phyloP scores from a whole-genome alignment of 169 alveolate species.

The Cryptosporidium tyzzeri region DNA sequence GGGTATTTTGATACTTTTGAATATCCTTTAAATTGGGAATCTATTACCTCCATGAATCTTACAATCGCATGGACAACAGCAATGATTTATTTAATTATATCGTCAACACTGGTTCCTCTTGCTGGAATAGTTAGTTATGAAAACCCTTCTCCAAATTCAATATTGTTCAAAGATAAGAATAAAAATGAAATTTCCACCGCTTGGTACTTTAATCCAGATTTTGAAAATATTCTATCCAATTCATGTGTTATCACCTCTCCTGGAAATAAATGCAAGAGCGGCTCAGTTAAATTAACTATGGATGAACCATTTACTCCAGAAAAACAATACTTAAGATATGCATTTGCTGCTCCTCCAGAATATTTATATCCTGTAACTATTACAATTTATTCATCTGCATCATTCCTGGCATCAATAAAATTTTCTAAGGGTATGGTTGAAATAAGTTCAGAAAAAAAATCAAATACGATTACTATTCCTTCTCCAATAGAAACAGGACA shows the following conservation, averaged over 20 bases:
- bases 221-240: slow-evolving; percentile 55
- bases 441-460: slow-evolving; percentile 10
- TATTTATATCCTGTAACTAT: slow-evolving; percentile 42
- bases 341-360: slow-evolving; percentile 64
- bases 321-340: slow-evolving; percentile 51
- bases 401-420: slow-evolving; percentile 34
- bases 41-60: slow-evolving; percentile 46
- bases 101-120: slow-evolving; percentile 53
- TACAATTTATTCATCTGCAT: slow-evolving; percentile 56
- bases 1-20: slow-evolving; percentile 66
- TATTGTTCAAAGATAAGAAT: not conserved
- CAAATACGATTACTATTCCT: slow-evolving; percentile 26
- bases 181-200: slow-evolving; percentile 29
- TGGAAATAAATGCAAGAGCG: slow-evolving; percentile 62
- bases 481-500: slow-evolving; percentile 34
- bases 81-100: slow-evolving; percentile 56
- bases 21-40: slow-evolving; percentile 70
- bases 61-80: slow-evolving; percentile 69
- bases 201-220: slow-evolving; percentile 25
- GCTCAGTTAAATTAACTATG: not conserved
- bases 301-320: slow-evolving; percentile 42
- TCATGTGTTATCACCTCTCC: slow-evolving; percentile 23
- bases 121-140: slow-evolving; percentile 25
- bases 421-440: slow-evolving; percentile 18
- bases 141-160: slow-evolving; percentile 25